Percentiles rank a stretch among this genome's conserved stretches.
phyloP scores from a whole-genome alignment of 192 early-diverging fungal species.

The Cetraspora pellucida region DNA sequence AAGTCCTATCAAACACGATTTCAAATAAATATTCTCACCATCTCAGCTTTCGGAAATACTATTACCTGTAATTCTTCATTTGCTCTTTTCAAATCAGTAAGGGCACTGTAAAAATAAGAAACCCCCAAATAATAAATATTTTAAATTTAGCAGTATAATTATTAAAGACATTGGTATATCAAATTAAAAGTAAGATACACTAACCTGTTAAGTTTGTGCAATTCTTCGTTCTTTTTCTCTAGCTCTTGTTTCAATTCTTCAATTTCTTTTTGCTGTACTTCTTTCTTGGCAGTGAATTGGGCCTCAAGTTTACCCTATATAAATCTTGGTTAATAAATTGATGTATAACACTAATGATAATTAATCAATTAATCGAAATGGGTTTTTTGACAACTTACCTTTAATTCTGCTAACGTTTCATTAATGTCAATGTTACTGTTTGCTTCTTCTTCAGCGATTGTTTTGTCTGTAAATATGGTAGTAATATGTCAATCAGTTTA shows the following conservation, averaged over 20 bases:
- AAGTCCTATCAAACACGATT: slow-evolving; percentile 23
- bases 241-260: slow-evolving; percentile 69
- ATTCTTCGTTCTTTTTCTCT: slow-evolving; percentile 68
- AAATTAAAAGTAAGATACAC: background rate
- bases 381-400: slow-evolving; percentile 44
- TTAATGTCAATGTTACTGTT: slow-evolving; percentile 57
- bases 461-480: slow-evolving; percentile 48
- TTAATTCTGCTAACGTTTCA: slow-evolving; percentile 83
- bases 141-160: background rate
- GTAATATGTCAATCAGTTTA: background rate
- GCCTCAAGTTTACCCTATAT: slow-evolving; percentile 73
- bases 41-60: slow-evolving; percentile 28
- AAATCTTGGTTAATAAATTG: slow-evolving; percentile 15
- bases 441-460: slow-evolving; percentile 70
- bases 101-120: slow-evolving; percentile 36
- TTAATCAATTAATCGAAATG: background rate
- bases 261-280: slow-evolving; percentile 75
- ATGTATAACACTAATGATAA: background rate
- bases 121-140: background rate
- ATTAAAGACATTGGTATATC: background rate
- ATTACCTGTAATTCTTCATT: slow-evolving; percentile 66
- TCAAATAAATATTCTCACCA: background rate
- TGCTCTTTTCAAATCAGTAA: slow-evolving; percentile 62
- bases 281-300: slow-evolving; percentile 79
- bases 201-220: slow-evolving; percentile 55